phyloP scores from a whole-genome alignment of 2,329 filamentous ascomycete genomes.

The Pestalotiopsis fici region DNA sequence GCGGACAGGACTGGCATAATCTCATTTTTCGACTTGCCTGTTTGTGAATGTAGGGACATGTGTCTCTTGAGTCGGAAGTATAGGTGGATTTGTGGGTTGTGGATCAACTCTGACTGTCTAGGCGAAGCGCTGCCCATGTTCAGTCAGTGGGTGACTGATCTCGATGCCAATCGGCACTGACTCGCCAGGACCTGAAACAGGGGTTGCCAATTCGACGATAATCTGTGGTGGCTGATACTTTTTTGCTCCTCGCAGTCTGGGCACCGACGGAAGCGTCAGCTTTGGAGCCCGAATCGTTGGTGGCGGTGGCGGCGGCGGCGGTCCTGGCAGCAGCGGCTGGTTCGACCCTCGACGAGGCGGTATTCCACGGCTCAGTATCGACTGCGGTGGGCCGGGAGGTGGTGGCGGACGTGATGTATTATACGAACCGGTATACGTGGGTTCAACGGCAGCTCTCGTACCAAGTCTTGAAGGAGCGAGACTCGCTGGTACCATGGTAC shows the following conservation, averaged over 20 bases:
- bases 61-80: neutral
- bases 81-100: neutral
- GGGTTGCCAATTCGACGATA: constrained; percentile 23
- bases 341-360: constrained; percentile 6
- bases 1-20: too few species aligned
- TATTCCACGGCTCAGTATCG: constrained; percentile 11
- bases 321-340: constrained; percentile 10
- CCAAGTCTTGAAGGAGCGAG: too few species aligned
- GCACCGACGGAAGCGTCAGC: constrained; percentile 37
- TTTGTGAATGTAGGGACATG: neutral
- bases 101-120: constrained; percentile 16
- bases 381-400: constrained; percentile 16
- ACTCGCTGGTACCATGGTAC: too few species aligned
- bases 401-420: constrained; percentile 15
- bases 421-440: neutral
- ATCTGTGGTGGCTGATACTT: constrained; percentile 40
- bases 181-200: constrained; percentile 22
- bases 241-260: constrained; percentile 38
- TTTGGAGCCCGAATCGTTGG: constrained; percentile 29
- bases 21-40: neutral
- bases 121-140: constrained; percentile 24
- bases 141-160: constrained; percentile 29
- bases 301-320: constrained; percentile 20
- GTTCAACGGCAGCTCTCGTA: too few species aligned
- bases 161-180: constrained; percentile 18